These are phyloP conservation scores for Sphaerulina musiva DNA, from an alignment of 2,329 filamentous ascomycete genomes.

Conservation along the genomic window DNA sequence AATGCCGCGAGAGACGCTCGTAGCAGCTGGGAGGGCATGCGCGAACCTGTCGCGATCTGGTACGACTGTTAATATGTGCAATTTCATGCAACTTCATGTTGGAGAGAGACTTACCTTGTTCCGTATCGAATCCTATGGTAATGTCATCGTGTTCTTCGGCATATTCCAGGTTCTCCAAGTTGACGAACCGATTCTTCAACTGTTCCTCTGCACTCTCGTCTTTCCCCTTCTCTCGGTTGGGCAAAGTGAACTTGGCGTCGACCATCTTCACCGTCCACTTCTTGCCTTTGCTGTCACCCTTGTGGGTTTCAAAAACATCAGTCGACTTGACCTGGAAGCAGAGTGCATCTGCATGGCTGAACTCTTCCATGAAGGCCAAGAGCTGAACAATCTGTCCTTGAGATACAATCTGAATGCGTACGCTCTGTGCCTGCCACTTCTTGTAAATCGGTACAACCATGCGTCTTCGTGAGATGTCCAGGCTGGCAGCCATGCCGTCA, in stretches of 20 bases:
- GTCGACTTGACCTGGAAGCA: slow-evolving; percentile 80
- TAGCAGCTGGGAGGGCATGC: slow-evolving; percentile 41
- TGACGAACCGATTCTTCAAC: slow-evolving; percentile 67
- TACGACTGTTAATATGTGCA: slow-evolving; percentile 19
- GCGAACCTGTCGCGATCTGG: slow-evolving; percentile 44
- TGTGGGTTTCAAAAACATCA: slow-evolving; percentile 65
- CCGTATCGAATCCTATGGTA: slow-evolving; percentile 72
- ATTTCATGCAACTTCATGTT: no score
- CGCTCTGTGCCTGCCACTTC: slow-evolving; percentile 80
- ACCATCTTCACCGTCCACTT: slow-evolving; percentile 72
- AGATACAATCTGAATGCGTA: slow-evolving; percentile 71
- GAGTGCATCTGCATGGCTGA: slow-evolving; percentile 80
- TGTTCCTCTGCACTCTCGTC: slow-evolving; percentile 51
- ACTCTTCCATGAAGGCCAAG: slow-evolving; percentile 81
- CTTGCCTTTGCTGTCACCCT: slow-evolving; percentile 37
- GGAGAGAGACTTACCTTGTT: slow-evolving; percentile 38
- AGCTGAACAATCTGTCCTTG: slow-evolving; percentile 71
- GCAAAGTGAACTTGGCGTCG: slow-evolving; percentile 84
- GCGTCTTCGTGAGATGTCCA: slow-evolving; percentile 64
- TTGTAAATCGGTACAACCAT: slow-evolving; percentile 93
- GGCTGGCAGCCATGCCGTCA: slow-evolving; percentile 55
- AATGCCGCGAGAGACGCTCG: slow-evolving; percentile 36
- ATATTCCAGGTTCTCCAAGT: slow-evolving; percentile 79
- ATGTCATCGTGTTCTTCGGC: slow-evolving; percentile 92
- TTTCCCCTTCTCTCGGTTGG: slow-evolving; percentile 48